Evolutionary conservation across 2,329 filamentous ascomycete genomes (phyloP), one percentile per base, ranked within the genome.

Genomic region (Alternaria panax): DNA sequence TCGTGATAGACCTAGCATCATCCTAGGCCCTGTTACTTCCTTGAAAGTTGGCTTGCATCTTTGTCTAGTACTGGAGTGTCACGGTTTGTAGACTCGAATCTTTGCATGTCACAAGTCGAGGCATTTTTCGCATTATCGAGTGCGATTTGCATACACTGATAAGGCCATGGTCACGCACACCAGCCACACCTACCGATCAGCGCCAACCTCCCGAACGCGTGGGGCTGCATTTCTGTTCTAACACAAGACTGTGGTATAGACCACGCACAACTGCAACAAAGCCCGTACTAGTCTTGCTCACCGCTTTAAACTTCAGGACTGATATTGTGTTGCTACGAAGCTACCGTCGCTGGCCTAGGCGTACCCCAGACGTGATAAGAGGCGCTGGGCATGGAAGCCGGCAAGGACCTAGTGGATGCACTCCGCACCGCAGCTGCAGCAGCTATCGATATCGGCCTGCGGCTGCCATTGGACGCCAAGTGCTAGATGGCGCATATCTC

Each of bases 161-260:
- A 57, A 60, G 53, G 28, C 51, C 11, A 20, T 57, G 57, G 53
- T 60, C 57, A 60, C 53, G 54, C 57, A 46, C 47, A 30, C 38
- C 47, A 58, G 60, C 48, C 57, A 48, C 45, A 43, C 54, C 48
- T 20, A 60, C 59, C 48, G 40, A 60, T 60, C 53, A 52, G 50
- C 56, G 36, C 46, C 20, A 32, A 42, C 53, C 22, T 50, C 9
- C 59, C 42, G 53, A 65, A 66, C 64, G 52, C 54, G 64, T 63
- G 64, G 64, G 64, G 62, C 51, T 20, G 22, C 12, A 36, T 22
- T 36, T 4, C 4, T 9, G 20, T 34, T 28, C 28, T 36, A 48
- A n/a, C n/a, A n/a, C n/a, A n/a, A n/a, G 14, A 48, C 25, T 32
- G 45, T 28, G 28, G 20, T 36, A 18, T 28, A 7, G 12, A 34